phyloP scores from a whole-genome alignment of 139 green algal genomes.

The Zygnema cylindricum region DNA sequence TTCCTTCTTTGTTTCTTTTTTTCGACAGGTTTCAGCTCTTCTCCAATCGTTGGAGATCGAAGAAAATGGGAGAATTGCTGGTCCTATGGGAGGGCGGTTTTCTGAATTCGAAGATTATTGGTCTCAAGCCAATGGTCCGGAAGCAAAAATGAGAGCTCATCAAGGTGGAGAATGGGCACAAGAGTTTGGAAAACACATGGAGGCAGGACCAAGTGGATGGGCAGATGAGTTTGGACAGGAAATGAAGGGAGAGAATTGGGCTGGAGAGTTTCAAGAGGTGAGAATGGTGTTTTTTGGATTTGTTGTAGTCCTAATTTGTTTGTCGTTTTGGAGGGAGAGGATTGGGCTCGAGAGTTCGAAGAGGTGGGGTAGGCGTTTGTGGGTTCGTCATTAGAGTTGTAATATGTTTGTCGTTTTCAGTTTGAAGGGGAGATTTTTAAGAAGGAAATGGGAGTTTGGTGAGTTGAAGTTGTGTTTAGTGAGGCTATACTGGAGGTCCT shows the following conservation, averaged over 20 bases:
- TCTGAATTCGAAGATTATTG: conserved; percentile 61
- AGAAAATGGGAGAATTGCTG: not conserved
- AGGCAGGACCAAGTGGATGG: conserved; percentile 18
- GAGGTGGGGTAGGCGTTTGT: too few species aligned
- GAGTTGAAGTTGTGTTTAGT: too few species aligned
- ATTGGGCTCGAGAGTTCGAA: not conserved
- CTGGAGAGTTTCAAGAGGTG: conserved; percentile 18
- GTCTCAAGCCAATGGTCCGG: conserved; percentile 1
- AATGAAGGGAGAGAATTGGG: conserved; percentile 18
- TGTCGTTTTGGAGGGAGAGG: not conserved
- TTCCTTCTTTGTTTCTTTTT: too few species aligned
- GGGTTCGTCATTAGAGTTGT: too few species aligned
- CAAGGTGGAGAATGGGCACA: not conserved
- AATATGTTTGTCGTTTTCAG: too few species aligned
- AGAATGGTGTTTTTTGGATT: not conserved
- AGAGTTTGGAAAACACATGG: conserved; percentile 6
- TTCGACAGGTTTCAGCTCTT: conserved; percentile 48
- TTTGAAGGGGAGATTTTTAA: too few species aligned
- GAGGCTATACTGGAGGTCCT: too few species aligned
- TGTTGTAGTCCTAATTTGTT: conserved; percentile 2
- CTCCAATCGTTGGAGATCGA: conserved; percentile 59
- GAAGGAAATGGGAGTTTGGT: too few species aligned
- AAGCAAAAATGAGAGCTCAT: not conserved
- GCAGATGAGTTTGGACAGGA: conserved; percentile 47
- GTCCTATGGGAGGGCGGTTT: conserved; percentile 53